phyloP scores from a whole-genome alignment of 2,329 filamentous ascomycete genomes.

The Cryphonectria parasitica region DNA sequence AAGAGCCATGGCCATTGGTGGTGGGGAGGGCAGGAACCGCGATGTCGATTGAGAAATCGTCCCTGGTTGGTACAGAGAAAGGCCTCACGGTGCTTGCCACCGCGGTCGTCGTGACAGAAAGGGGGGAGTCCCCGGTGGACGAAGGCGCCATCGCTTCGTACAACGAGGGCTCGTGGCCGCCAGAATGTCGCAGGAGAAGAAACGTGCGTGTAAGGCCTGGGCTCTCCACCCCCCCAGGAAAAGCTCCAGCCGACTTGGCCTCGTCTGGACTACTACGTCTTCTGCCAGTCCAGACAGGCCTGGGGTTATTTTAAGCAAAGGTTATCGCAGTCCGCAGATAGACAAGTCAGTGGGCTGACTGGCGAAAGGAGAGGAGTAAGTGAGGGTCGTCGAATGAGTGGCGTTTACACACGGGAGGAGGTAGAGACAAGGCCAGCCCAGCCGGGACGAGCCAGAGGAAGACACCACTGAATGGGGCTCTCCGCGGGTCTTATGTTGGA shows the following conservation, averaged over 20 bases:
- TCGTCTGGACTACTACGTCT: background rate
- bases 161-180: slow-evolving; percentile 32
- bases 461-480: slow-evolving; percentile 13
- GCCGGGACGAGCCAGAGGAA: slow-evolving; percentile 17
- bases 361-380: slow-evolving; percentile 1
- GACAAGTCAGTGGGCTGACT: background rate
- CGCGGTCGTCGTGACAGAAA: slow-evolving; percentile 44
- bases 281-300: background rate
- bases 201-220: slow-evolving; percentile 12
- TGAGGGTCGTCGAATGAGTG: slow-evolving; percentile 3
- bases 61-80: slow-evolving; percentile 51
- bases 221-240: background rate
- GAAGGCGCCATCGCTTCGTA: slow-evolving; percentile 51
- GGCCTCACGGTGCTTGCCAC: slow-evolving; percentile 43
- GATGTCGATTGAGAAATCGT: slow-evolving; percentile 54
- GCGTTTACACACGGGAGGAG: background rate
- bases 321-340: background rate
- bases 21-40: slow-evolving; percentile 49
- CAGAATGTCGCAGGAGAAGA: slow-evolving; percentile 32
- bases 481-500: slow-evolving; percentile 28
- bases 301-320: background rate
- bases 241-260: slow-evolving; percentile 5
- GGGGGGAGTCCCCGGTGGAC: slow-evolving; percentile 57
- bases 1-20: slow-evolving; percentile 36
- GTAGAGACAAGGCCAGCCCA: slow-evolving; percentile 5